Percentiles rank a stretch among this genome's conserved stretches.
Evolutionary conservation across 495 filamentous ascomycete species (phyloP).

Genomic region (Aspergillus ellipticus): DNA sequence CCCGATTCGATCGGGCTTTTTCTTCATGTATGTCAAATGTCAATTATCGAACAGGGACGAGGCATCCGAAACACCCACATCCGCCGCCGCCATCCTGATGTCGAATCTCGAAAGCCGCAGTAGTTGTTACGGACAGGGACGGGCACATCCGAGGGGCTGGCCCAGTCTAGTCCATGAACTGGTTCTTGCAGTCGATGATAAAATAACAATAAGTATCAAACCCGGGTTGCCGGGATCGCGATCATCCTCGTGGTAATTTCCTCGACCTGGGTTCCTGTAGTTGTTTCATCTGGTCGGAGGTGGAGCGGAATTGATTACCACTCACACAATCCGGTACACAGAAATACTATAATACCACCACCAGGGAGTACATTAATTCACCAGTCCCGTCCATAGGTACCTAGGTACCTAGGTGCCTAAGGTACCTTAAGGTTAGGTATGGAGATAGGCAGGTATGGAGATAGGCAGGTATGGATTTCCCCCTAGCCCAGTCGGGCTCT

Average conservation of each 20-base stretch:
- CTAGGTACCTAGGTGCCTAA: too few relatives aligned
- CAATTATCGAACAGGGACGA: neutral
- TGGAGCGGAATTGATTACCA: conserved; percentile 5
- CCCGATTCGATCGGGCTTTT: too few relatives aligned
- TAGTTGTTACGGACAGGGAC: neutral
- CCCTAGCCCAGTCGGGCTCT: too few relatives aligned
- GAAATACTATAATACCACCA: too few relatives aligned
- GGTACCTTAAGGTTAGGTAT: too few relatives aligned
- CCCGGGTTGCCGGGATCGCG: neutral
- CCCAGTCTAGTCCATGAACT: neutral
- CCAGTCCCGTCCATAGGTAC: too few relatives aligned
- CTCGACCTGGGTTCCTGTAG: conserved; percentile 1
- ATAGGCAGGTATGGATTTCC: too few relatives aligned
- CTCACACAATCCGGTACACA: neutral
- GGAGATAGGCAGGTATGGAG: too few relatives aligned
- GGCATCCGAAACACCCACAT: neutral
- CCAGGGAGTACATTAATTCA: too few relatives aligned
- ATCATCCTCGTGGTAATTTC: neutral
- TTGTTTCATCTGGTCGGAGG: conserved; percentile 12
- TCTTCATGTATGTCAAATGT: neutral
- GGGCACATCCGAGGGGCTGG: neutral
- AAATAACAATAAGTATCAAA: too few relatives aligned
- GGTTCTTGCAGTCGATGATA: neutral
- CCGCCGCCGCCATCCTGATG: too few relatives aligned
- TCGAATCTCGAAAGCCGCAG: too few relatives aligned